phyloP scores from a whole-genome alignment of 1,284 basidiomycete species.

The Cutaneotrichosporon mucoides region DNA sequence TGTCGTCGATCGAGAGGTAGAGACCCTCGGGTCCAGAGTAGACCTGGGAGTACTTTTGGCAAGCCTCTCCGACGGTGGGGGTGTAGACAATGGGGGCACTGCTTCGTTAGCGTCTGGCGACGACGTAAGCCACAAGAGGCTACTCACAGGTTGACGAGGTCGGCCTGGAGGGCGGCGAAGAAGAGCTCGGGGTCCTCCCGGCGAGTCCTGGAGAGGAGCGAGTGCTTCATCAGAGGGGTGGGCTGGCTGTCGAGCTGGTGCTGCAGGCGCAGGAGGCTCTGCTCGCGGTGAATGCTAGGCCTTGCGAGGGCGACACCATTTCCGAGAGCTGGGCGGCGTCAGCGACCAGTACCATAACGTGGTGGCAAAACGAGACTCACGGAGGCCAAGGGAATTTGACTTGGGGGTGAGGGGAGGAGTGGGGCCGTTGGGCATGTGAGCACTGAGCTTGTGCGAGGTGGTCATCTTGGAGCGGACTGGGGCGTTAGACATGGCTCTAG shows the following conservation, averaged over 20 bases:
- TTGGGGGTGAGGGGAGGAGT: conserved; percentile 21
- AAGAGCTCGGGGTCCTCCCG: conserved; percentile 41
- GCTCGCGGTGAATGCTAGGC: conserved; percentile 19
- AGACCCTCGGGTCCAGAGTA: conserved; percentile 68
- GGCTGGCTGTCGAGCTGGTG: conserved; percentile 36
- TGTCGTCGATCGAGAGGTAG: conserved; percentile 81
- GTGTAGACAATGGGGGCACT: conserved; percentile 80
- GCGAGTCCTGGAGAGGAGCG: conserved; percentile 38
- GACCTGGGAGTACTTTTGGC: conserved; percentile 75
- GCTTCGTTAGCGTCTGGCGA: not conserved
- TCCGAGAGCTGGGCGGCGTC: conserved; percentile 10
- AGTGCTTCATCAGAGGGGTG: conserved; percentile 41
- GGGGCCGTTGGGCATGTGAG: conserved; percentile 8
- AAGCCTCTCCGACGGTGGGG: conserved; percentile 86
- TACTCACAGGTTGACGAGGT: conserved; percentile 42
- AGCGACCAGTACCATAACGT: not conserved
- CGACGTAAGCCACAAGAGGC: not conserved
- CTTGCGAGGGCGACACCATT: conserved; percentile 5
- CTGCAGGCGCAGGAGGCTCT: conserved; percentile 42
- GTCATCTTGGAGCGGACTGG: conserved; percentile 6
- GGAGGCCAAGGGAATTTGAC: conserved; percentile 14
- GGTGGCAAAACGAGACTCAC: conserved; percentile 4
- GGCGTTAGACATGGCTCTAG: not conserved
- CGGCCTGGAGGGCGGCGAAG: conserved; percentile 40
- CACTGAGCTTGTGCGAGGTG: conserved; percentile 10